These are phyloP conservation scores for Triangularia setosa DNA, from an alignment of 2,329 filamentous ascomycete genomes.

Conservation along the genomic window DNA sequence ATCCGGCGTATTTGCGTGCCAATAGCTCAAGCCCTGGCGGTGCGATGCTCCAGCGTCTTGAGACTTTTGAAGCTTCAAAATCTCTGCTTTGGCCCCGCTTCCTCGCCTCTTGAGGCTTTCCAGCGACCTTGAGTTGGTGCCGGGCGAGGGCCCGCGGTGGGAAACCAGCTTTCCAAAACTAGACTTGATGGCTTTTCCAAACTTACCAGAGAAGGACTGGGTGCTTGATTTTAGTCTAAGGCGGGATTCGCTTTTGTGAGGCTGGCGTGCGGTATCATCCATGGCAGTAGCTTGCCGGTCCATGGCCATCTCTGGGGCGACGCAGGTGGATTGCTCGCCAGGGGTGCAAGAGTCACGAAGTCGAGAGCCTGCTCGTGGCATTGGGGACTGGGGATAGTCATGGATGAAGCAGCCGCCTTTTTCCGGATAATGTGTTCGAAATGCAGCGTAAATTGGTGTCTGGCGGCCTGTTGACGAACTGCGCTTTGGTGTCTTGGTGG, in stretches of 20 bases:
- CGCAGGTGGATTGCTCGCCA: background rate
- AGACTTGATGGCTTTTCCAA: conserved; percentile 31
- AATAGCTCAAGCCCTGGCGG: background rate
- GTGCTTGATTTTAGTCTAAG: background rate
- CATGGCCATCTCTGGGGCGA: background rate
- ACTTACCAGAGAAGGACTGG: conserved; percentile 29
- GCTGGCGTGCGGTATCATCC: background rate
- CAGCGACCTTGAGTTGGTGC: conserved; percentile 5
- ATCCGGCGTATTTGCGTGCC: background rate
- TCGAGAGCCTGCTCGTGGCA: background rate
- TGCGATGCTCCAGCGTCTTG: background rate
- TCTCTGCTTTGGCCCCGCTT: background rate
- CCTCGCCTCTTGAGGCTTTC: conserved; percentile 14
- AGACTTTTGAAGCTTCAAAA: background rate
- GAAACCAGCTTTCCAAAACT: conserved; percentile 28
- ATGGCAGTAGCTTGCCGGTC: background rate
- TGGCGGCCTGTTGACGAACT: background rate
- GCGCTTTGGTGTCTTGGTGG: background rate
- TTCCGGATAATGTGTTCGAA: background rate
- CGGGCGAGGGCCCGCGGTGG: conserved; percentile 7
- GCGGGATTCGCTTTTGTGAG: background rate
- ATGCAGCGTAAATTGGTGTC: background rate
- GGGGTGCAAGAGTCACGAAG: background rate
- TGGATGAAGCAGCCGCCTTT: background rate
- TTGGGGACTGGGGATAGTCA: background rate